These are phyloP conservation scores for Prunus fruticosa DNA, from an alignment of 306 rosid genomes.

Conservation along the genomic window DNA sequence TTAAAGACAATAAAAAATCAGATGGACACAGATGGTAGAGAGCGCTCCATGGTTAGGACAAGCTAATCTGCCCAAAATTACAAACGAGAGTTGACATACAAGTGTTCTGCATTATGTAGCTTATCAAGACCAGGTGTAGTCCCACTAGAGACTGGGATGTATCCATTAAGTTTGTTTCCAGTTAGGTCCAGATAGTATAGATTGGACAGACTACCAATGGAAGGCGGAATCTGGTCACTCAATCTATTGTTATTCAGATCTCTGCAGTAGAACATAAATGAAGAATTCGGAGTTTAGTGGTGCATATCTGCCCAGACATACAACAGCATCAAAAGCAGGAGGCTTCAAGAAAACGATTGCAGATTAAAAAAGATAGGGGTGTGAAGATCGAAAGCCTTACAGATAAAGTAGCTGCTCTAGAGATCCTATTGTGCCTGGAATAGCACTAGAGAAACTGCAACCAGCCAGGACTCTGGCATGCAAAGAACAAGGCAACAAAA, in stretches of 20 bases:
- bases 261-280: conserved; percentile 13
- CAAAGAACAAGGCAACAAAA: conserved; percentile 6
- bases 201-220: conserved; percentile 38
- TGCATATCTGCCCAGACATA: neutral
- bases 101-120: conserved; percentile 32
- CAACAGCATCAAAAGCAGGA: too few relatives aligned
- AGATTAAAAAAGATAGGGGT: too few relatives aligned
- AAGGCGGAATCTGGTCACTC: conserved; percentile 31
- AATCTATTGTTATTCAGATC: conserved; percentile 36
- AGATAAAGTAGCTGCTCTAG: conserved; percentile 42
- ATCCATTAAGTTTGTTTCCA: conserved; percentile 33
- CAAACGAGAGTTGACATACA: conserved; percentile 25
- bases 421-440: conserved; percentile 61
- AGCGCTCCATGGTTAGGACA: too few relatives aligned
- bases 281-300: neutral
- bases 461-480: conserved; percentile 49
- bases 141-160: conserved; percentile 33
- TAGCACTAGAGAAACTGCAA: conserved; percentile 60
- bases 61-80: neutral
- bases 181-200: conserved; percentile 44
- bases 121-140: conserved; percentile 31
- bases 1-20: conserved; percentile 17
- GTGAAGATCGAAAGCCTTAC: conserved; percentile 34
- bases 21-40: neutral
- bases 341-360: too few relatives aligned